phyloP scores from a whole-genome alignment of 2,329 filamentous ascomycete species.

The Akanthomyces lecanii region DNA sequence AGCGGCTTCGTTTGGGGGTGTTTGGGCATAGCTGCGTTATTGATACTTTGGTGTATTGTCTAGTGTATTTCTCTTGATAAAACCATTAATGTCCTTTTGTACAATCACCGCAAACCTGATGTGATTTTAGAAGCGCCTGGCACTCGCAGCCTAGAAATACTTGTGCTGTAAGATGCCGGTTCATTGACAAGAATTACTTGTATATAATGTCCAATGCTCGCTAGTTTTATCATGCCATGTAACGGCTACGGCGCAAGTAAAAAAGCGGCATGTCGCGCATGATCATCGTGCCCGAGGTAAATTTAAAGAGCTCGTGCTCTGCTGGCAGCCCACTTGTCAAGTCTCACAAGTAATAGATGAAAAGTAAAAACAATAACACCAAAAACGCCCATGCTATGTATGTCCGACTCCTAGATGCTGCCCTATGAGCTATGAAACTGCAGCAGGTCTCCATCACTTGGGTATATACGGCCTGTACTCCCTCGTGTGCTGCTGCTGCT shows the following conservation, averaged over 20 bases:
- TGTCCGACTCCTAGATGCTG: neutral
- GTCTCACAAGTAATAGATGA: neutral
- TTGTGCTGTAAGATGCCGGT: neutral
- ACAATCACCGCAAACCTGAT: neutral
- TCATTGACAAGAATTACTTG: neutral
- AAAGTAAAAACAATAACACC: neutral
- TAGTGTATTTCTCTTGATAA: neutral
- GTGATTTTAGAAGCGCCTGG: too few species aligned
- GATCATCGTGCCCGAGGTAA: neutral
- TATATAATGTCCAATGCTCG: neutral
- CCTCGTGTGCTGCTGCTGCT: neutral
- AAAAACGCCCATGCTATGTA: neutral
- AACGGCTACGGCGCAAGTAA: neutral
- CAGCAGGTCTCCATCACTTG: neutral
- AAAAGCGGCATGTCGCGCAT: neutral
- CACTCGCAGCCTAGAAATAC: neutral
- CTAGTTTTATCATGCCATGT: neutral
- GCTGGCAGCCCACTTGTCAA: neutral
- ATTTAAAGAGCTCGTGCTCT: neutral
- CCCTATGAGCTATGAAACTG: neutral
- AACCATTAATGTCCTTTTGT: neutral
- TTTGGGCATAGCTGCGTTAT: neutral
- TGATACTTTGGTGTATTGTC: neutral
- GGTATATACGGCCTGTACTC: constrained; percentile 9
- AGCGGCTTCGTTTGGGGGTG: neutral